Conservation (phyloP, 306 rosid species). For the Hippophae gyantsensis region DNA sequence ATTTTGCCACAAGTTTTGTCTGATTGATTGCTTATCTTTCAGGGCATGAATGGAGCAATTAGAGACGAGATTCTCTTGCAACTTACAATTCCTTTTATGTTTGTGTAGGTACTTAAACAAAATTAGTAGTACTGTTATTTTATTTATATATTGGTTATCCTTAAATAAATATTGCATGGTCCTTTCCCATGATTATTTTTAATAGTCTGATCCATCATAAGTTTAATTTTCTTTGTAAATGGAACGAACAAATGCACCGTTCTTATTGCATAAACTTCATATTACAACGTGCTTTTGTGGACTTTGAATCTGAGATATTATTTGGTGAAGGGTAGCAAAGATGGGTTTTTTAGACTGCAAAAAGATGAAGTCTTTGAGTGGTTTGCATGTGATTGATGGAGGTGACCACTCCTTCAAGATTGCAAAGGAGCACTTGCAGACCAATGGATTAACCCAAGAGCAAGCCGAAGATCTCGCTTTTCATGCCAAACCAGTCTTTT, state of each 20-base stretch:
- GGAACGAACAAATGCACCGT: too few species aligned
- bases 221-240: too few species aligned
- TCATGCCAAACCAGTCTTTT: slow-evolving; percentile 48
- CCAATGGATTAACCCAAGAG: slow-evolving; percentile 45
- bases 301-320: slow-evolving; percentile 4
- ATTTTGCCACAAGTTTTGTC: slow-evolving; percentile 2
- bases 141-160: neutral
- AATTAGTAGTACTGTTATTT: neutral
- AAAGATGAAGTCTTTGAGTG: slow-evolving; percentile 52
- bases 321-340: slow-evolving; percentile 68
- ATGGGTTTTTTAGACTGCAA: slow-evolving; percentile 62
- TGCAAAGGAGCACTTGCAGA: slow-evolving; percentile 73
- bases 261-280: neutral
- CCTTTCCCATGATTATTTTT: neutral
- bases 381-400: slow-evolving; percentile 68
- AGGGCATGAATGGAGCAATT: slow-evolving; percentile 70
- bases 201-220: too few species aligned
- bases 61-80: slow-evolving; percentile 63
- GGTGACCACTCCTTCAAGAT: slow-evolving; percentile 93
- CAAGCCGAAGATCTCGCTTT: slow-evolving; percentile 60
- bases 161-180: neutral
- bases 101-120: slow-evolving; percentile 57
- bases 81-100: slow-evolving; percentile 63
- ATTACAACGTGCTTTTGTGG: slow-evolving; percentile 7
- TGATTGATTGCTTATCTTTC: slow-evolving; percentile 24